Base-by-base conservation (phyloP, 164 flowering plant genomes). In the Dillenia turbinata region DNA sequence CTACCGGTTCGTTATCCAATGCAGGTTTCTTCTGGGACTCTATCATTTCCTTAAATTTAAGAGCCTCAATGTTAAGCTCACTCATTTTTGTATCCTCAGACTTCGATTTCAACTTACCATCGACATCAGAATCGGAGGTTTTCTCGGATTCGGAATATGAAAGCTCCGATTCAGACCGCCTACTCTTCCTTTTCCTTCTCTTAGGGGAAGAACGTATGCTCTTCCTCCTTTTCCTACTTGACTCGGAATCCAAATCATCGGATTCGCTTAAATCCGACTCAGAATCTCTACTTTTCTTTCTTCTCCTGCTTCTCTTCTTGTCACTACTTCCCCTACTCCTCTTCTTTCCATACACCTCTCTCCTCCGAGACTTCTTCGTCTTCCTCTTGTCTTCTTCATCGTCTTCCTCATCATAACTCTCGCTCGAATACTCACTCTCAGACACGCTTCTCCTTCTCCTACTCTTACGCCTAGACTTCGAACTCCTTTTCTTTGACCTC, bases 1-100 rank as follows among this genome's bases (percentile, higher is more conserved):
- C 96, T 14, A 70, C 53, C 1, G 78, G 77, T 11, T 92, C 99
- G 59, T 84, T 76, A 9, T 87, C 93, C 71, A 88, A 26, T 16
- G 69, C 75, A 51, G 83, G 69, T 63, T 82, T 91, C 84, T 92
- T 95, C 67, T 86, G 86, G 4, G 71, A 62, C 70, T 94, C 96
- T 24, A 90, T 61, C 78, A 87, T 72, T 62, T 94, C 99, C 64
- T 88, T 94, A n/a, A 86, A 83, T 67, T 8, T 65, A 16, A 83
- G 74, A 0, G 67, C 68, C 71, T 89, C 96, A 26, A 53, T 74
- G 65, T 78, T 52, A 44, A 65, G 51, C 46, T 86, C 89, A 43
- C 69, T 57, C 40, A 33, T 66, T 56, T 24, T 60, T 26, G 19
- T 64, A 13, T 72, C 85, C 47, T 71, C 82, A 2, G 3, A 68